These are phyloP conservation scores for Brettanomyces nanus DNA, from an alignment of 805 yeast species.

Conservation along the genomic window DNA sequence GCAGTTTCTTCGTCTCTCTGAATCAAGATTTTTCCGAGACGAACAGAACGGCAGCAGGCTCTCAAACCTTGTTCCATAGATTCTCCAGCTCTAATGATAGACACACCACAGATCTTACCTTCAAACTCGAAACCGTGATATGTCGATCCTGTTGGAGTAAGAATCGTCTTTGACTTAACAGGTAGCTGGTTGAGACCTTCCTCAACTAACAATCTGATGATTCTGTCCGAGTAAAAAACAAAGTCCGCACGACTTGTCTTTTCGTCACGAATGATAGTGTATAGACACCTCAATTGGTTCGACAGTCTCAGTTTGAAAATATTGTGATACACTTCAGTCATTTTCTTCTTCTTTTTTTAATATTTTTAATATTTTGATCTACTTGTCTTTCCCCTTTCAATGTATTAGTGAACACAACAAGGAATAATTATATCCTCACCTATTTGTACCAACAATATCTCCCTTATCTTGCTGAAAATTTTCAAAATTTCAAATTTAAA, in stretches of 20 bases:
- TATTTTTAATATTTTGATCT: too few species aligned
- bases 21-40: constrained; percentile 92
- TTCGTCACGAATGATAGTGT: constrained; percentile 82
- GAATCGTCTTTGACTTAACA: constrained; percentile 57
- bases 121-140: constrained; percentile 73
- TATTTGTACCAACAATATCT: too few species aligned
- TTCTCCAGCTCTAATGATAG: constrained; percentile 97
- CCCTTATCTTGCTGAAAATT: too few species aligned
- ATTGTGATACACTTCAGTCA: constrained; percentile 29
- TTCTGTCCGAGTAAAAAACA: constrained; percentile 91
- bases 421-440: too few species aligned
- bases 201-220: constrained; percentile 88
- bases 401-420: too few species aligned
- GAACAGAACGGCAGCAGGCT: constrained; percentile 93
- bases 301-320: constrained; percentile 76
- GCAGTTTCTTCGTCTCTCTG: constrained; percentile 99
- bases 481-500: too few species aligned
- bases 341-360: too few species aligned
- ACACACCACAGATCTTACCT: constrained; percentile 96
- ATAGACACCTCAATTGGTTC: constrained; percentile 80
- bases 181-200: constrained; percentile 94
- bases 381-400: too few species aligned
- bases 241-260: constrained; percentile 83
- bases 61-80: constrained; percentile 98
- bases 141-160: constrained; percentile 67